Percentiles rank a stretch among this genome's conserved stretches.
Evolutionary conservation across 495 filamentous ascomycete species (phyloP).

Genomic region (Aspergillus baeticus): DNA sequence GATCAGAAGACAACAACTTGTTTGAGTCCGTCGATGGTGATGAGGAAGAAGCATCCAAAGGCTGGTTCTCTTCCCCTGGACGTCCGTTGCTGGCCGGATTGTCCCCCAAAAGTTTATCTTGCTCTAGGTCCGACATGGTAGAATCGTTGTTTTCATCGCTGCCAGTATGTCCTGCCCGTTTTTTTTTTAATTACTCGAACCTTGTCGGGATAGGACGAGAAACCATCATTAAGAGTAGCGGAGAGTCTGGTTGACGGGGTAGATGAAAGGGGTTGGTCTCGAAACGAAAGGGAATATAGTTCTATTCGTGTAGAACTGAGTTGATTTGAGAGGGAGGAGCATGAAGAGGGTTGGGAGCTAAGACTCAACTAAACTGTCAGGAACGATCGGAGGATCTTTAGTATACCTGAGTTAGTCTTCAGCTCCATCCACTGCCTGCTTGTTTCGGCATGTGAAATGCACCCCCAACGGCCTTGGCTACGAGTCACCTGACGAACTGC

Average conservation of each 20-base stretch:
- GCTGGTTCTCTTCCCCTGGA: slow-evolving; percentile 26
- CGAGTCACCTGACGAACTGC: neutral
- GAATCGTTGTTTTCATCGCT: slow-evolving; percentile 3
- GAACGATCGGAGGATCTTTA: neutral
- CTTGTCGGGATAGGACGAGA: slow-evolving; percentile 13
- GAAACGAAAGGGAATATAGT: slow-evolving; percentile 73
- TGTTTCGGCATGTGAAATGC: slow-evolving; percentile 1
- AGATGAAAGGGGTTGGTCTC: slow-evolving; percentile 71
- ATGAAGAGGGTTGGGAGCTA: neutral
- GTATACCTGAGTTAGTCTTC: neutral
- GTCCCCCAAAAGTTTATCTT: slow-evolving; percentile 12
- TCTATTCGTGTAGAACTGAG: slow-evolving; percentile 59
- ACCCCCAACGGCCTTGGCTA: neutral
- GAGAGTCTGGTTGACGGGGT: slow-evolving; percentile 40
- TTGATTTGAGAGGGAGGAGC: neutral
- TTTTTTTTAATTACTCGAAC: slow-evolving; percentile 16
- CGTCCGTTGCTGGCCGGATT: slow-evolving; percentile 11
- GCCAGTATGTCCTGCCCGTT: slow-evolving; percentile 1
- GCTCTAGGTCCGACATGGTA: slow-evolving; percentile 10
- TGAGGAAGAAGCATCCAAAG: slow-evolving; percentile 21
- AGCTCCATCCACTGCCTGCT: neutral
- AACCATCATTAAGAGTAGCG: slow-evolving; percentile 17
- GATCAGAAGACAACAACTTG: slow-evolving; percentile 16
- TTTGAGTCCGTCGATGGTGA: slow-evolving; percentile 30
- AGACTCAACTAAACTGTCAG: neutral